A percentile compares a stretch with the other conserved stretches of the same genome.
Evolutionary conservation across 1,284 basidiomycete species (phyloP).

Genomic region (Malassezia restricta): DNA sequence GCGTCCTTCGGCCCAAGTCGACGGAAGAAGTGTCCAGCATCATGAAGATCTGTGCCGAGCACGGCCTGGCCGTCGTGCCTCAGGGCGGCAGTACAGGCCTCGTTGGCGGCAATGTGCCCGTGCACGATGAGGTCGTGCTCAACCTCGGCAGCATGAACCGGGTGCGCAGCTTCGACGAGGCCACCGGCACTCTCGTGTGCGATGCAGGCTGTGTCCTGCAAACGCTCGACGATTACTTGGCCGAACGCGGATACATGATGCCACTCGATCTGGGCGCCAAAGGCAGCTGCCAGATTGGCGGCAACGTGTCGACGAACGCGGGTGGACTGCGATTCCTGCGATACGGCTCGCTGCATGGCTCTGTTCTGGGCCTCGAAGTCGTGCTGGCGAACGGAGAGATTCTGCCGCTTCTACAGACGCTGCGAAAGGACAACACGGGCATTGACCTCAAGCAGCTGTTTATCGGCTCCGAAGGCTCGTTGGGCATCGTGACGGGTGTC

Average conservation of each 20-base stretch:
- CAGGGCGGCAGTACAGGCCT: conserved; percentile 98
- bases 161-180: conserved; percentile 77
- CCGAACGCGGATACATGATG: conserved; percentile 84
- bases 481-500: conserved; percentile 87
- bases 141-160: conserved; percentile 69
- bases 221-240: conserved; percentile 71
- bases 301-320: conserved; percentile 93
- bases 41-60: conserved; percentile 35
- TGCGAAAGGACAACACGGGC: conserved; percentile 98
- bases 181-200: conserved; percentile 52
- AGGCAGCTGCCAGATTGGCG: conserved; percentile 95
- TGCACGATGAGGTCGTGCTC: conserved; percentile 77
- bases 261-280: conserved; percentile 95
- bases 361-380: conserved; percentile 90
- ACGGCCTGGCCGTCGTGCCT: conserved; percentile 60
- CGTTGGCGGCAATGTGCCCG: conserved; percentile 84
- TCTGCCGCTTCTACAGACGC: conserved; percentile 43
- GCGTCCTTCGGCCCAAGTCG: conserved; percentile 77
- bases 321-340: conserved; percentile 84
- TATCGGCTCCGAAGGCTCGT: conserved; percentile 90
- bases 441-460: conserved; percentile 98
- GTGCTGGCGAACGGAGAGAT: conserved; percentile 92
- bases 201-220: conserved; percentile 94
- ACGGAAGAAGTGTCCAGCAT: conserved; percentile 78
- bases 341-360: conserved; percentile 89